Base-by-base conservation (phyloP, 176 grass and related monocot species). In the Secale cereale region DNA sequence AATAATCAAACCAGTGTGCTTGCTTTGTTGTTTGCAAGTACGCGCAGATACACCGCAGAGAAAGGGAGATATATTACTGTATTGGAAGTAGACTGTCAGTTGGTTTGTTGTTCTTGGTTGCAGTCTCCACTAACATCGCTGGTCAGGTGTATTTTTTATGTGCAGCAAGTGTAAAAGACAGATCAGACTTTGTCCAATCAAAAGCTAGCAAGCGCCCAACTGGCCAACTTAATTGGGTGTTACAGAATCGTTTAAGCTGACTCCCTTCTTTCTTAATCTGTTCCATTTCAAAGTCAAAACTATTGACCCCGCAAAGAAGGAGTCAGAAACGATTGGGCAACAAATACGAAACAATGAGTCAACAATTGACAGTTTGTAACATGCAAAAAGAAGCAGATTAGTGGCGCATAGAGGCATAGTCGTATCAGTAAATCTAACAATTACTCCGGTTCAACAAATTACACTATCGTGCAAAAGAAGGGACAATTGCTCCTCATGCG, bases 141-240 rank as follows among this genome's bases (percentile, higher is more conserved):
- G n/a, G 13, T 57, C 15, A 5, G n/a, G 13, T 57, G 54, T 2
- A 57, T 30, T 31, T 78, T 48, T 60, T 86, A 45, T 14, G 46
- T 29, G 74, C 17, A 85, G 28, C 31, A 48, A 68, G 12, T 76
- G 13, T 48, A 79, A 79, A 87, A 87, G 76, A 45, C 11, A 25
- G 80, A 76, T 33, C 66, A 76, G 59, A 84, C 80, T 52, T 32
- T 25, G 48, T 43, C 89, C 89, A 87, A 84, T 90, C 75, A 69
- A 83, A 87, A 84, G 68, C 50, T 36, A 32, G 48, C 60, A 32
- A 69, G 70, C 79, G 85, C 59, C 56, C 46, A 60, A 61, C 80
- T 62, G 26, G 27, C 16, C 72, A 52, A 74, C 41, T 50, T 50
- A 74, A 75, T 54, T 74, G 52, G 66, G 80, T 90, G 27, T 37